Evolutionary conservation across 495 filamentous ascomycete species (phyloP), one percentile per base, ranked within the genome.

Genomic region (Jackrogersella multiformis): DNA sequence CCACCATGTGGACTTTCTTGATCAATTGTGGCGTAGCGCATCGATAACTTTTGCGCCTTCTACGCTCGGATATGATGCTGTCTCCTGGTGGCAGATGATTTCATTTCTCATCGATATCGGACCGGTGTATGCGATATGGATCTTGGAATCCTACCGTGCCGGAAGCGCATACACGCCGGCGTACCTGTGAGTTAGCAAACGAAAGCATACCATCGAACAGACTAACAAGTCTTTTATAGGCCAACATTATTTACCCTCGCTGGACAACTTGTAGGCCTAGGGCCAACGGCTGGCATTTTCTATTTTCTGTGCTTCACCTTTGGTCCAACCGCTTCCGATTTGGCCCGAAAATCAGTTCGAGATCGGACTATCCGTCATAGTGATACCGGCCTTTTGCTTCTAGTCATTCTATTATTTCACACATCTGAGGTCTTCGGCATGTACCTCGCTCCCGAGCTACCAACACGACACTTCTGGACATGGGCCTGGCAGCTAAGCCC

Each of bases 51-150:
- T 57, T 2, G 7, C 57, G n/a, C 32, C 32, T 7, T 61, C 56
- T 5, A 61, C 64, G 0, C 44, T 67, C 0, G 64, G 56, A 28
- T 67, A 51, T 21, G 64, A 67, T 12, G 8, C 3, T 21, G 15
- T 67, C 5, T 41, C 56, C 16, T 67, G 26, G 56, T 67, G 64
- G 64, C 64, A 67, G 28, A 34, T 61, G 34, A 57, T 67, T 44
- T 67, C 64, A 3, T 67, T 67, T 28, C 42, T 67, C 2, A 42
- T 36, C 10, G 64, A 67, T 18, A 42, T 67, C 0, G 64, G 56
- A 5, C 64, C 64, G 2, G 34, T 67, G 6, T 67, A 61, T 44
- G 51, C 42, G 9, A 13, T 67, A 38, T 67, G 64, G 64, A 67
- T 61, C 36, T 15, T 67, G 35, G 64, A 67, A 15, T 67, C 64